Conservation (phyloP, 2,329 filamentous ascomycete genomes). For the Trichoderma hamatum region DNA sequence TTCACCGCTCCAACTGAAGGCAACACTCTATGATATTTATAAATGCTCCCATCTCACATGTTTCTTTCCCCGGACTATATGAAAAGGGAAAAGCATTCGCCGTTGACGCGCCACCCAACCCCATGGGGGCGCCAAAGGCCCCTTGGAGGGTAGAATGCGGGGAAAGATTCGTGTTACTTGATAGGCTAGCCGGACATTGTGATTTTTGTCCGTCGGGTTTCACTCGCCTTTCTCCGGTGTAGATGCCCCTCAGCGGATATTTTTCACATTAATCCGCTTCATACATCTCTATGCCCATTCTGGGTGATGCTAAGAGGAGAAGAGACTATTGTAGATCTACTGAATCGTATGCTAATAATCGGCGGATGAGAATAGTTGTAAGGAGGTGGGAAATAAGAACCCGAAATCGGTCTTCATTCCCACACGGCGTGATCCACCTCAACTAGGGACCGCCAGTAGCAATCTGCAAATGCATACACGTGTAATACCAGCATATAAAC, state of each 20-base stretch:
- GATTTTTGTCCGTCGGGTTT: constrained; percentile 23
- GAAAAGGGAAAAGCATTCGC: not conserved
- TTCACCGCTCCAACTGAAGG: not conserved
- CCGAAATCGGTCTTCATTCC: constrained; percentile 3
- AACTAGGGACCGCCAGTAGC: not conserved
- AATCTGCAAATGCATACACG: constrained; percentile 2
- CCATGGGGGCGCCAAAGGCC: not conserved
- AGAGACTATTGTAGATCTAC: not conserved
- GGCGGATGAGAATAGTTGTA: not conserved
- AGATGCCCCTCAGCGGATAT: constrained; percentile 11
- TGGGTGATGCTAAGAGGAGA: no score
- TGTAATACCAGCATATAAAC: constrained; percentile 17
- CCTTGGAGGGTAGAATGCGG: constrained; percentile 3
- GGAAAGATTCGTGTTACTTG: constrained; percentile 10
- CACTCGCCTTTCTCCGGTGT: constrained; percentile 11
- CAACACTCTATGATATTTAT: constrained; percentile 16
- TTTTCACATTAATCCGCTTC: not conserved
- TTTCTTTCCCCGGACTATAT: not conserved
- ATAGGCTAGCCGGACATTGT: constrained; percentile 16
- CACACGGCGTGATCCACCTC: not conserved
- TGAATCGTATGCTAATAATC: not conserved
- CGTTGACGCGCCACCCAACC: constrained; percentile 3
- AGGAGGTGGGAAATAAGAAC: not conserved
- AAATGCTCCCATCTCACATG: constrained; percentile 7
- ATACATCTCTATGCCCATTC: not conserved